Base-by-base conservation (phyloP, 192 early-diverging fungal species). In the Coemansia sp. region DNA sequence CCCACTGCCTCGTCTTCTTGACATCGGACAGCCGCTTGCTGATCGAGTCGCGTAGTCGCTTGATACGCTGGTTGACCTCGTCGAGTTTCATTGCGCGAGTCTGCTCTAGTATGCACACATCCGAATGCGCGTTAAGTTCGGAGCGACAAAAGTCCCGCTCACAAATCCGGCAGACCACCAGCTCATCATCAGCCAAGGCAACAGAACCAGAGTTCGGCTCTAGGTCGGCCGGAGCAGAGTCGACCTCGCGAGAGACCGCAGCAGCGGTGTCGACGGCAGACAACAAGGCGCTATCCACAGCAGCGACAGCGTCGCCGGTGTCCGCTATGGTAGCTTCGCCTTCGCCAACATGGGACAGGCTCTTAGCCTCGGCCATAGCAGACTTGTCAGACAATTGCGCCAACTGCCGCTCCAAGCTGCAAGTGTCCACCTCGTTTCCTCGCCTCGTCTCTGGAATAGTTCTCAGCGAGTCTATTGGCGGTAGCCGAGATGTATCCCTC, bases 121-220 rank as follows among this genome's bases (percentile, higher is more conserved):
- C 92, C 6, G 91, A 89, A 70, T 96, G 95, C 40, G 84, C 83
- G 34, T 91, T 90, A 45, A 95, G 79, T 32, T 86, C 84, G 13
- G 80, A 64, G 2, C 88, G 76, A 37, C 82, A 68, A 20, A 95
- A 87, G 44, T 83, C 82, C 34, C 93, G 91, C 71, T 96, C 95
- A 59, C 95, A 96, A 58, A 96, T 92, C 16, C 95, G 82, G 56
- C 95, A 96, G 3, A 95, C 76, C 11, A 94, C 87, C 49, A 75
- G 13, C 53, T 74, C 74, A 35, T 65, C 64, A 13, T 63, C 70
- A 7, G 75, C 58, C 11, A 15, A 35, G 2, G 32, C 52, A n/a
- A 18, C 47, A 8, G 34, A 22, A 16, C 35, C 68, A 1, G 62
- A 20, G 11, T 18, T 53, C 2, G 41, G 38, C 29, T 50, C 44